Evolutionary conservation across 1,284 basidiomycete species (phyloP), one percentile per base, ranked within the genome.

Genomic region (Puccinia triticina): DNA sequence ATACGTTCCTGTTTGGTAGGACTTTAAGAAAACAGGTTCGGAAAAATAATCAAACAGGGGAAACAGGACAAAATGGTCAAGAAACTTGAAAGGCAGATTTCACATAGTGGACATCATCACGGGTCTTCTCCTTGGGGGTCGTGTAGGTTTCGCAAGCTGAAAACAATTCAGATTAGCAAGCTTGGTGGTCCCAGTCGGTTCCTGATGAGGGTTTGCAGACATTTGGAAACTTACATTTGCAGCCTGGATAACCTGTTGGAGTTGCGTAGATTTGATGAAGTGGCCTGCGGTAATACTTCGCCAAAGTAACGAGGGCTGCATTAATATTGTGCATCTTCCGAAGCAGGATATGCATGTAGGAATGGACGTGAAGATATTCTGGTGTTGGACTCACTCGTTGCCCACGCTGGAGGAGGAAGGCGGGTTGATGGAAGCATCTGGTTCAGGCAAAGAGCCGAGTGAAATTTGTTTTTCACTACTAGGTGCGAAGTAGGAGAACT

Each of bases 161-260:
- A n/a, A 46, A 43, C n/a, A 14, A 21, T 8, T 18, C 3, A 32
- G 14, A 29, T 61, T 34, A 61, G 26, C 14, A 59, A 59, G 16
- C n/a, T 59, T 59, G n/a, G 2, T 59, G n/a, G n/a, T n/a, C n/a
- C n/a, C n/a, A n/a, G n/a, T n/a, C 11, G 18, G 23, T 21, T 26
- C 23, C n/a, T 11, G 26, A 61, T 59, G 21, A 29, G 57, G 57
- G 21, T 11, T 29, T 59, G n/a, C 29, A 67, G 64, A 4, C 29
- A 67, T 69, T 34, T 43, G 18, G n/a, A 67, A 40, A 69, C 66
- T 69, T 23, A 69, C 66, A 69, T 26, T 69, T 69, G 14, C n/a
- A 69, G 21, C 23, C 16, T 37, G 21, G 26, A 46, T 69, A 46
- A 61, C 4, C 3, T 26, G 14, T 46, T 69, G 29, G 59, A 61